Base-by-base conservation (phyloP, 2,329 filamentous ascomycete genomes). In the Cercospora sp. region DNA sequence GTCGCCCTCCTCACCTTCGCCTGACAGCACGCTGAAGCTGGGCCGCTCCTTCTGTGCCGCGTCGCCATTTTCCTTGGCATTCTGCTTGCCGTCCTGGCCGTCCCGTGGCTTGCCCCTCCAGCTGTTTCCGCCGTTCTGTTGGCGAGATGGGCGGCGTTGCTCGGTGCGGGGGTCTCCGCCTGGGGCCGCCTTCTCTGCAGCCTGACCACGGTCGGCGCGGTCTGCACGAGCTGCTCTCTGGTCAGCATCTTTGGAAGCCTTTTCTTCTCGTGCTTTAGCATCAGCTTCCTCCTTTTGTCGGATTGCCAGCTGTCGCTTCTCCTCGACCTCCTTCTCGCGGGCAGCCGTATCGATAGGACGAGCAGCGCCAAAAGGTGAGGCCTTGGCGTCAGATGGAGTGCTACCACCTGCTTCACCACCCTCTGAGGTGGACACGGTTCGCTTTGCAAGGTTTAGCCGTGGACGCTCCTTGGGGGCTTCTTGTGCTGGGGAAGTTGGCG, bases 341-440 rank as follows among this genome's bases (percentile, higher is more conserved):
- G 93, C 87, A 57, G 92, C 91, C 58, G 94, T 98, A 81, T 99
- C 94, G 75, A 98, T 97, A 65, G 95, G 95, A 70, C 91, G 90
- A 66, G 95, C 95, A 69, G 91, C 94, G 75, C 95, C 95, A 78
- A 99, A 99, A 48, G 93, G 93, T 80, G 91, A 98, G 28, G 93
- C 87, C 84, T 97, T 98, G 51, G 91, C 84, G 75, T 95, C 91
- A 31, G 82, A 78, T 18, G 74, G 69, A 16, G 75, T 67, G 51
- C 72, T 67, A 30, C 78, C 75, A 12, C 75, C 77, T 16, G 80
- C 82, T 9, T 83, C 79, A 64, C 77, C 78, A 16, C 84, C 77
- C 10, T 88, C 83, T 26, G 89, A 85, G 75, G 96, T 94, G 0
- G 94, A 90, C 12, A 97, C 92, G 3, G 94, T 97, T 73, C 95